phyloP scores from a whole-genome alignment of 305 asterid genomes.

The Solanum hybrid region DNA sequence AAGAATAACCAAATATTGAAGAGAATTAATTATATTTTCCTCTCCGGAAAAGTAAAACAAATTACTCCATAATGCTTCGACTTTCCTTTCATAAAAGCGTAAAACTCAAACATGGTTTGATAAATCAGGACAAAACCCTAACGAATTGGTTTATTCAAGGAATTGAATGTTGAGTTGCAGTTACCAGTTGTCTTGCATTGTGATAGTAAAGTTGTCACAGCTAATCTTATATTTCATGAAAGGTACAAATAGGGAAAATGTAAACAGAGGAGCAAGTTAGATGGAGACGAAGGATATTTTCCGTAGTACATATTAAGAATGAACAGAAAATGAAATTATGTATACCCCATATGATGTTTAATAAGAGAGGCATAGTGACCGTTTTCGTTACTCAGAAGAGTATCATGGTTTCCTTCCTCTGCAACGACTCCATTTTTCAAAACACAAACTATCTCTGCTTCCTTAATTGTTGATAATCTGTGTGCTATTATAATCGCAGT shows the following conservation, averaged over 20 bases:
- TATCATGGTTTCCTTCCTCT: not conserved
- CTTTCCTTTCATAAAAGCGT: not conserved
- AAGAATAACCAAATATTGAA: not conserved
- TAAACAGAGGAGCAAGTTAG: not conserved
- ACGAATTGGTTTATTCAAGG: not conserved
- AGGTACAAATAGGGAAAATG: not conserved
- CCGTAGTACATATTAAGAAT: not conserved
- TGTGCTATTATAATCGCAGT: conserved; percentile 6
- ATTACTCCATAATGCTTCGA: not conserved
- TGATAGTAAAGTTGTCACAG: not conserved
- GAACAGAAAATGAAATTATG: not conserved
- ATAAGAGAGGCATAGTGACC: not conserved
- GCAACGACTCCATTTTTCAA: not conserved
- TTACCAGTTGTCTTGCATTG: not conserved
- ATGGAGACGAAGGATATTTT: no score
- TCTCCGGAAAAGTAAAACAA: not conserved
- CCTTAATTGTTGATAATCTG: conserved; percentile 1
- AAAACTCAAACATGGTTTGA: not conserved
- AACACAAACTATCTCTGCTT: not conserved
- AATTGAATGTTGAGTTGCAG: not conserved
- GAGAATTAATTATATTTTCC: not conserved
- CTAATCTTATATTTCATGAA: not conserved
- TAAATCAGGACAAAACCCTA: not conserved
- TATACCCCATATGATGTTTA: not conserved
- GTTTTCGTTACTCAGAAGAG: not conserved